Evolutionary conservation across 1,284 basidiomycete genomes (phyloP).

Genomic region (Inonotus hispidus): DNA sequence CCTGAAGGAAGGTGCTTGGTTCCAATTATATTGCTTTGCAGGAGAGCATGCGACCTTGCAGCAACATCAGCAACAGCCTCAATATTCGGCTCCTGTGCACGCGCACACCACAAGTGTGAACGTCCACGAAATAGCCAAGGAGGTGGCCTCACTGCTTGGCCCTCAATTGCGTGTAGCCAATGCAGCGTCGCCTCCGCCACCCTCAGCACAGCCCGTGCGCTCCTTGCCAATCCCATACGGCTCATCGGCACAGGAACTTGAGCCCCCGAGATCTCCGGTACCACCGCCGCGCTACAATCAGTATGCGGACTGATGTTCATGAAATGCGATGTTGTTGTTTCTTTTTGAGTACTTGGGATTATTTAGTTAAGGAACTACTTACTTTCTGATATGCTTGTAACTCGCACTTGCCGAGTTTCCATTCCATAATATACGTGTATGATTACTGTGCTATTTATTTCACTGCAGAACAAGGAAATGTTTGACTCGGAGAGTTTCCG

Average conservation of each 20-base stretch:
- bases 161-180: slow-evolving; percentile 1
- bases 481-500: too few species aligned
- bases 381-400: neutral
- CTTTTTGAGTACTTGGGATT: neutral
- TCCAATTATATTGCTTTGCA: neutral
- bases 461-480: too few species aligned
- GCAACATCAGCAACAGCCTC: neutral
- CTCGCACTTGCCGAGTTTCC: neutral
- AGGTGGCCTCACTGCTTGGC: slow-evolving; percentile 13
- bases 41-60: neutral
- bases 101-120: neutral
- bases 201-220: neutral
- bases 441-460: too few species aligned
- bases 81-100: neutral
- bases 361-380: neutral
- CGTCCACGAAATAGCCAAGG: slow-evolving; percentile 16
- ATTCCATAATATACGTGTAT: too few species aligned
- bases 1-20: neutral
- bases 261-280: neutral
- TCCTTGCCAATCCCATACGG: neutral
- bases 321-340: neutral
- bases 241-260: neutral
- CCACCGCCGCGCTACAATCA: neutral
- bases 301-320: neutral
- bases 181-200: neutral